phyloP scores from a whole-genome alignment of 2,329 filamentous ascomycete genomes.

The Gyromitra esculenta region DNA sequence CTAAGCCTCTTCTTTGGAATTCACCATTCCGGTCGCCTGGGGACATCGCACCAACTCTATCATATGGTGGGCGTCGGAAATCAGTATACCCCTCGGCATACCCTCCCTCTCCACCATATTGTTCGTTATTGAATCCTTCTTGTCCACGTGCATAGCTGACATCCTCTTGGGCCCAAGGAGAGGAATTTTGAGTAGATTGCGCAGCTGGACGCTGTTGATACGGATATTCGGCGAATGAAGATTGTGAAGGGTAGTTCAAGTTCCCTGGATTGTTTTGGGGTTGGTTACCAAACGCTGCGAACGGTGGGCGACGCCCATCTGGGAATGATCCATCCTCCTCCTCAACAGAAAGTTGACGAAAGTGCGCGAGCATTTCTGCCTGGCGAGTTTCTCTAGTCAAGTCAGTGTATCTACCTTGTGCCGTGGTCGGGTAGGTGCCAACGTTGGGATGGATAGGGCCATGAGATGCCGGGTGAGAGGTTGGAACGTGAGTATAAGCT shows the following conservation, averaged over 20 bases:
- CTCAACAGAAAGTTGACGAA: slow-evolving; percentile 56
- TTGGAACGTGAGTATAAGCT: slow-evolving; percentile 53
- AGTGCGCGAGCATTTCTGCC: slow-evolving; percentile 54
- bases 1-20: slow-evolving; percentile 63
- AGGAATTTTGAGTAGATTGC: slow-evolving; percentile 50
- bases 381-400: slow-evolving; percentile 54
- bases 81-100: slow-evolving; percentile 46
- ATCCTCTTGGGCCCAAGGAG: slow-evolving; percentile 58
- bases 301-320: slow-evolving; percentile 38
- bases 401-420: slow-evolving; percentile 54
- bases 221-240: slow-evolving; percentile 56
- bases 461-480: slow-evolving; percentile 49
- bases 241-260: slow-evolving; percentile 55
- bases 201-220: slow-evolving; percentile 45
- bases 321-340: slow-evolving; percentile 54
- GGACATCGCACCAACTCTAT: slow-evolving; percentile 61
- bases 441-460: slow-evolving; percentile 39
- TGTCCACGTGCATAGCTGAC: slow-evolving; percentile 60
- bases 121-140: slow-evolving; percentile 56
- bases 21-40: slow-evolving; percentile 63
- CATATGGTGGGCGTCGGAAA: slow-evolving; percentile 45
- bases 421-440: slow-evolving; percentile 36
- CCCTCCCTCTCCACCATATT: slow-evolving; percentile 40
- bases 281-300: slow-evolving; percentile 25
- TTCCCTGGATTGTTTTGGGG: slow-evolving; percentile 39